A percentile compares a stretch with the other conserved stretches of the same genome.
These are phyloP conservation scores for Russula olivacea DNA, from an alignment of 768 basidiomycete genomes.

Conservation along the genomic window DNA sequence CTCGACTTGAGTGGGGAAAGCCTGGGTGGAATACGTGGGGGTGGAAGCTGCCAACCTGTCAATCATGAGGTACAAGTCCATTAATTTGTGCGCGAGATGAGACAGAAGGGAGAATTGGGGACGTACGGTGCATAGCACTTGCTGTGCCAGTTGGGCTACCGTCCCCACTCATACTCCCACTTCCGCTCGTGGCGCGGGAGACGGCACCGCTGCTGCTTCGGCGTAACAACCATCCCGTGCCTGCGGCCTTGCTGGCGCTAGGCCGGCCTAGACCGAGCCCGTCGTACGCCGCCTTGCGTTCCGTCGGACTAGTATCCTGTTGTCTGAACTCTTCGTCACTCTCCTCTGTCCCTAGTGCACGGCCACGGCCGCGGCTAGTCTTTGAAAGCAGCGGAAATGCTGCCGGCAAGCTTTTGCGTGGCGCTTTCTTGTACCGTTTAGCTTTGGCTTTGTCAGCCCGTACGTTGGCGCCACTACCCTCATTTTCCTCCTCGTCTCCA, in stretches of 20 bases:
- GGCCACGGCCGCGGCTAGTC: slow-evolving; percentile 14
- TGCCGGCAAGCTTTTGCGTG: slow-evolving; percentile 70
- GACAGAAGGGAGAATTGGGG: slow-evolving; percentile 31
- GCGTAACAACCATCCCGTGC: slow-evolving; percentile 60
- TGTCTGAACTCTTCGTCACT: slow-evolving; percentile 54
- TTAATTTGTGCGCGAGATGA: slow-evolving; percentile 3
- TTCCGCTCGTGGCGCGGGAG: slow-evolving; percentile 49
- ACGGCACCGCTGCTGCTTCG: slow-evolving; percentile 79
- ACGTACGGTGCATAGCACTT: slow-evolving; percentile 49
- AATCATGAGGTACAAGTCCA: neutral
- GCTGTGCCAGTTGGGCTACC: slow-evolving; percentile 48
- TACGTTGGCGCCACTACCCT: slow-evolving; percentile 34
- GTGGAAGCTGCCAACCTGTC: slow-evolving; percentile 53
- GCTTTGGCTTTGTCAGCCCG: slow-evolving; percentile 34
- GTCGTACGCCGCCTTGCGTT: slow-evolving; percentile 48
- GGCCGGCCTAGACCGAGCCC: slow-evolving; percentile 66
- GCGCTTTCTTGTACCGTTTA: slow-evolving; percentile 43
- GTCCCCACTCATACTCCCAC: slow-evolving; percentile 46
- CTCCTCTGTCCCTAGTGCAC: slow-evolving; percentile 36
- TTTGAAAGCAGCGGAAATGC: slow-evolving; percentile 48
- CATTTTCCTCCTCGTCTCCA: slow-evolving; percentile 32
- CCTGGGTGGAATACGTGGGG: slow-evolving; percentile 43
- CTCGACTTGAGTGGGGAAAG: slow-evolving; percentile 43
- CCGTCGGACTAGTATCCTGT: slow-evolving; percentile 51
- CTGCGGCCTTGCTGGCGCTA: slow-evolving; percentile 27